Evolutionary conservation across 1,139 yeast species (phyloP).

Genomic region (Suhomyces yuchorum): DNA sequence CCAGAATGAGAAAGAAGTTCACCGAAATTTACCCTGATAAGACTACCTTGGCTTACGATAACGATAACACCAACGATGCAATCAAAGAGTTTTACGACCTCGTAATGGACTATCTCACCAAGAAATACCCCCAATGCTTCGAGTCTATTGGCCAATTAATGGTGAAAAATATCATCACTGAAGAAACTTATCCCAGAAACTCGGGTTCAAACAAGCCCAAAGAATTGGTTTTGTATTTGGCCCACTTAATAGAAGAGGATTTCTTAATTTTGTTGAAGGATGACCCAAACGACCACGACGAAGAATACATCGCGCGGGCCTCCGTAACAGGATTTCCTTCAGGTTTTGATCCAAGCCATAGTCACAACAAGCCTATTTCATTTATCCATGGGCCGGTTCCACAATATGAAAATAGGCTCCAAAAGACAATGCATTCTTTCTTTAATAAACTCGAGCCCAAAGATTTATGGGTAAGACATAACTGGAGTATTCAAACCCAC

Average conservation of each 20-base stretch:
- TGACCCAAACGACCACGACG: slow-evolving; percentile 32
- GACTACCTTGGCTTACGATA: slow-evolving; percentile 26
- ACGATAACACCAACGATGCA: slow-evolving; percentile 26
- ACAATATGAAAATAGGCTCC: slow-evolving; percentile 36
- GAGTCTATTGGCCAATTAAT: slow-evolving; percentile 13
- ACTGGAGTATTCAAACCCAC: slow-evolving; percentile 48
- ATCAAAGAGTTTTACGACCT: slow-evolving; percentile 37
- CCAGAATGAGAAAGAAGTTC: slow-evolving; percentile 25
- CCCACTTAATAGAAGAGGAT: slow-evolving; percentile 44
- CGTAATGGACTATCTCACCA: slow-evolving; percentile 28
- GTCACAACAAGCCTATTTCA: slow-evolving; percentile 39
- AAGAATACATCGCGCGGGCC: slow-evolving; percentile 41
- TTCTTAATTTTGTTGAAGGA: slow-evolving; percentile 40
- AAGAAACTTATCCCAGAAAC: slow-evolving; percentile 28
- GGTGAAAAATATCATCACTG: slow-evolving; percentile 33
- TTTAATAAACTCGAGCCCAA: slow-evolving; percentile 38
- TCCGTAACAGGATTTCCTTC: slow-evolving; percentile 44
- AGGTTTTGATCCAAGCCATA: slow-evolving; percentile 44
- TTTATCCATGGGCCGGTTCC: slow-evolving; percentile 47
- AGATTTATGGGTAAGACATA: slow-evolving; percentile 44
- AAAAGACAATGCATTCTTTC: slow-evolving; percentile 41
- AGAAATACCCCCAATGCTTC: slow-evolving; percentile 41
- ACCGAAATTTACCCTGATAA: slow-evolving; percentile 24
- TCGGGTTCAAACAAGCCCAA: slow-evolving; percentile 20
- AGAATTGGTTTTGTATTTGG: slow-evolving; percentile 27